Conservation (phyloP, 352 stramenopile genomes). For the Pythium dissotocum region DNA sequence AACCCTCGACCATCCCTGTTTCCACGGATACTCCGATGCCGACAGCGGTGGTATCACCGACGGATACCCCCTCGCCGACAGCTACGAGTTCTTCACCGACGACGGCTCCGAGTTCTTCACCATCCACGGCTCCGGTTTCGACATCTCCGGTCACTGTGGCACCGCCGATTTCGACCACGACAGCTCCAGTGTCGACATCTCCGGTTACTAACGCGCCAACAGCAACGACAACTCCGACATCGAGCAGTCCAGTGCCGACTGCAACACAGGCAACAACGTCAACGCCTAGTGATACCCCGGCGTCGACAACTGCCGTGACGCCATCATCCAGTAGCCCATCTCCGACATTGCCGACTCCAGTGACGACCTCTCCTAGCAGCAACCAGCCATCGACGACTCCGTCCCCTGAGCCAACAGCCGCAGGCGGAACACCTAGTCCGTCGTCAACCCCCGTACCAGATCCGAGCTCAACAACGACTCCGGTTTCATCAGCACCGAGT, state of each 20-base stretch:
- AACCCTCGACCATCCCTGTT: neutral
- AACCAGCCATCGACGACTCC: neutral
- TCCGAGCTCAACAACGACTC: neutral
- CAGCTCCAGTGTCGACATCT: slow-evolving; percentile 2
- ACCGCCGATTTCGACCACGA: neutral
- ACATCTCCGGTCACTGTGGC: neutral
- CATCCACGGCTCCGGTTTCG: neutral
- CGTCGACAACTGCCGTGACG: neutral
- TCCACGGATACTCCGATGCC: neutral
- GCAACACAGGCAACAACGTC: too few relatives aligned
- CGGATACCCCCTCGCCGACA: slow-evolving; percentile 8
- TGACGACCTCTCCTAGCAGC: neutral
- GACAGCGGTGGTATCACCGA: neutral
- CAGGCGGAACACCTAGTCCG: neutral
- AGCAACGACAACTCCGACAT: neutral
- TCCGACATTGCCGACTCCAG: neutral
- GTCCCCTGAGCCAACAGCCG: neutral
- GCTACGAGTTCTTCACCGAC: slow-evolving; percentile 4
- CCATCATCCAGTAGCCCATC: neutral
- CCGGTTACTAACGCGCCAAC: slow-evolving; percentile 2
- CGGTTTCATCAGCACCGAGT: neutral
- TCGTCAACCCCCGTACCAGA: neutral
- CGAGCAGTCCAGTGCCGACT: neutral
- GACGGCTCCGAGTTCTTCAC: neutral
- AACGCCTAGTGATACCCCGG: too few relatives aligned